Percentiles rank a stretch among this genome's conserved stretches.
Evolutionary conservation across 164 flowering plant genomes (phyloP).

Genomic region (Echeveria elegans): DNA sequence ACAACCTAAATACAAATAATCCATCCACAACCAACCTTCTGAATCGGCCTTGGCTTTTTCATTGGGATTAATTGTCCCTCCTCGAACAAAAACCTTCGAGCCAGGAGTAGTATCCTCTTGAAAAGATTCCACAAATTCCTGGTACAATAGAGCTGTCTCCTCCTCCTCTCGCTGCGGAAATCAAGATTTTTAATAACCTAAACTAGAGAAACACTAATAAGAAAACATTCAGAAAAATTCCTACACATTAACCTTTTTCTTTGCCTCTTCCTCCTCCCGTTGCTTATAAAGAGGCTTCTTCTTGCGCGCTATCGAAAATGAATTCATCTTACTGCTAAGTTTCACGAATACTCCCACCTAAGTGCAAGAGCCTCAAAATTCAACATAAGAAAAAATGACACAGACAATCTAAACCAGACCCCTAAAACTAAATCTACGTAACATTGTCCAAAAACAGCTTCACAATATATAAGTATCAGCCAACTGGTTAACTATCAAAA

Average conservation of each 20-base stretch:
- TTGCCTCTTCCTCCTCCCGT: constrained; percentile 96
- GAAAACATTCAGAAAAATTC: neutral
- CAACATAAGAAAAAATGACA: too few species aligned
- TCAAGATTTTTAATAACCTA: neutral
- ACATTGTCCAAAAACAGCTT: neutral
- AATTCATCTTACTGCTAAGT: constrained; percentile 45
- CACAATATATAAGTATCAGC: neutral
- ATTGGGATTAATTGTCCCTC: constrained; percentile 83
- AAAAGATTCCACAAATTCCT: constrained; percentile 89
- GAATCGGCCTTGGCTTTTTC: constrained; percentile 55
- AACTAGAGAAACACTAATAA: neutral
- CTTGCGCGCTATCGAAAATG: constrained; percentile 77
- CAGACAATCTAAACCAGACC: too few species aligned
- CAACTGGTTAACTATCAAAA: neutral
- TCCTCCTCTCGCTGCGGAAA: constrained; percentile 84
- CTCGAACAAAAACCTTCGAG: constrained; percentile 87
- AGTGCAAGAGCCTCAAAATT: neutral
- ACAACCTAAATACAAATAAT: neutral
- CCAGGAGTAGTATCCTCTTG: constrained; percentile 79
- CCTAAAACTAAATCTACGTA: neutral
- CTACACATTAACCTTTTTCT: constrained; percentile 74
- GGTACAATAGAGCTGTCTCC: constrained; percentile 89
- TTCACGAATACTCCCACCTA: neutral
- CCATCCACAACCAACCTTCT: constrained; percentile 52
- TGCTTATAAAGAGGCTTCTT: constrained; percentile 97